Evolutionary conservation across 2,329 filamentous ascomycete species (phyloP).

Genomic region (Aspergillus sp.): DNA sequence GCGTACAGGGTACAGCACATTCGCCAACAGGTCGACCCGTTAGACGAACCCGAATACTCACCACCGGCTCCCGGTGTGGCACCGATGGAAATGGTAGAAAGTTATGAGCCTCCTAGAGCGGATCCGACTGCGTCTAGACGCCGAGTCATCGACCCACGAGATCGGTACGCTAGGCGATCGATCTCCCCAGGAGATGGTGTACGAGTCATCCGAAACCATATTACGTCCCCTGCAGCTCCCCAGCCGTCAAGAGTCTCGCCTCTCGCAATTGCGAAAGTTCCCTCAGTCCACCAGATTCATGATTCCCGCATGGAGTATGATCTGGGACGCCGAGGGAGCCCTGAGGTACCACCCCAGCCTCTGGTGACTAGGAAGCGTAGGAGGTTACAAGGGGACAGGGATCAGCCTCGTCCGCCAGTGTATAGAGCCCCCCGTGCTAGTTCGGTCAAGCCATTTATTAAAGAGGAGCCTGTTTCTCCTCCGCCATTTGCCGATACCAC

Average conservation of each 20-base stretch:
- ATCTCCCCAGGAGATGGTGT: conserved; percentile 48
- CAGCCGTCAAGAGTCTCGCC: conserved; percentile 70
- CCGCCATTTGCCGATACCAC: conserved; percentile 53
- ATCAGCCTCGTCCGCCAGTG: conserved; percentile 31
- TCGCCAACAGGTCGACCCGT: conserved; percentile 31
- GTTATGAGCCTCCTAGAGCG: conserved; percentile 24
- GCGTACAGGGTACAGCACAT: conserved; percentile 22
- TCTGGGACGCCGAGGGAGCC: conserved; percentile 41
- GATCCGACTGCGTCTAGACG: conserved; percentile 31
- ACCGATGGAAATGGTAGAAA: conserved; percentile 29
- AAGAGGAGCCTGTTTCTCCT: conserved; percentile 63
- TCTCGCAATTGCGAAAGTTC: conserved; percentile 53
- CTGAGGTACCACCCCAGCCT: conserved; percentile 41
- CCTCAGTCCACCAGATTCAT: conserved; percentile 56
- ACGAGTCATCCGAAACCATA: conserved; percentile 70
- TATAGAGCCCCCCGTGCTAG: conserved; percentile 35
- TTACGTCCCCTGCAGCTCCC: conserved; percentile 71
- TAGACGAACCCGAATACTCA: conserved; percentile 51
- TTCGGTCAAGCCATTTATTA: conserved; percentile 55
- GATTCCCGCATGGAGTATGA: conserved; percentile 44
- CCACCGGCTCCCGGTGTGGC: conserved; percentile 44
- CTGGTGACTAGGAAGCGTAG: conserved; percentile 54
- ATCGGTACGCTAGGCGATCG: conserved; percentile 41
- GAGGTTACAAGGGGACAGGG: conserved; percentile 43
- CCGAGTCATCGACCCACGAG: conserved; percentile 41